A percentile compares a stretch with the other conserved stretches of the same genome.
phyloP scores from a whole-genome alignment of 2,329 filamentous ascomycete species.

The Sclerotinia nivalis region DNA sequence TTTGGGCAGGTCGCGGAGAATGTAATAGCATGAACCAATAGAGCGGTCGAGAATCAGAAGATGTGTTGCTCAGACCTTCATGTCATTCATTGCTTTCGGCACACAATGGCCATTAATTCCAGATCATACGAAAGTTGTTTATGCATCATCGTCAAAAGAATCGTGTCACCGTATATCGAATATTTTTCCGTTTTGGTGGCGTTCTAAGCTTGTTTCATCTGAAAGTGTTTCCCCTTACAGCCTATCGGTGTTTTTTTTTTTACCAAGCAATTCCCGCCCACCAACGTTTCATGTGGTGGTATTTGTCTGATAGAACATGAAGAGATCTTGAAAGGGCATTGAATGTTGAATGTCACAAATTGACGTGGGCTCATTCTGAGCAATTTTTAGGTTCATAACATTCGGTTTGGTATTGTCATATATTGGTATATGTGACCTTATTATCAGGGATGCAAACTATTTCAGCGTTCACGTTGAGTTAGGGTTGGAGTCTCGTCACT shows the following conservation, averaged over 20 bases:
- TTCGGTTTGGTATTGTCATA: background rate
- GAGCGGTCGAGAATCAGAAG: background rate
- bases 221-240: background rate
- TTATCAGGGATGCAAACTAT: background rate
- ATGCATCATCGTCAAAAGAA: no score
- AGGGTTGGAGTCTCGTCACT: background rate
- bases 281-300: constrained; percentile 16
- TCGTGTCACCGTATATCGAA: no score
- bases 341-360: background rate
- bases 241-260: constrained; percentile 5
- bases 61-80: background rate
- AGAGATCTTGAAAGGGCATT: constrained; percentile 1
- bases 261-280: constrained; percentile 3
- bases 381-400: background rate
- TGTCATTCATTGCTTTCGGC: background rate
- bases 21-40: background rate
- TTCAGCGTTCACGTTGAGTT: constrained; percentile 10
- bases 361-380: background rate
- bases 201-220: constrained; percentile 17
- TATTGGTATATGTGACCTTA: background rate
- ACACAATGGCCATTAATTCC: background rate
- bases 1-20: background rate
- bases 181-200: background rate
- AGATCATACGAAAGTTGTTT: no score
- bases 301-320: background rate